A percentile compares a stretch with the other conserved stretches of the same genome.
phyloP scores from a whole-genome alignment of 208 protist species.

The Trypanosomatidae sp. region DNA sequence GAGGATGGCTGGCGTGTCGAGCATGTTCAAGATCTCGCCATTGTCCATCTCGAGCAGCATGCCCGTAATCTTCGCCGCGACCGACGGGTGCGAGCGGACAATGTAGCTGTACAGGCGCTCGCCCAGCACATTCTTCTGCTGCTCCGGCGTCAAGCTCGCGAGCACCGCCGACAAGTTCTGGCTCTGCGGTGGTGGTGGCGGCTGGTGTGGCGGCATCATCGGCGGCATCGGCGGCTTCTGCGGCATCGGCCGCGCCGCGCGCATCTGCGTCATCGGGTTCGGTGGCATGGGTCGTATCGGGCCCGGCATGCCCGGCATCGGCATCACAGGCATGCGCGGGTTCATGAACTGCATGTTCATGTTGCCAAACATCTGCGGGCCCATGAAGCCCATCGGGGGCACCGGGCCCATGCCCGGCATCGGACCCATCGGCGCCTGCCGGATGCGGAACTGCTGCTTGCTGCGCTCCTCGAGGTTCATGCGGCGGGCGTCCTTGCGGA shows the following conservation, averaged over 20 bases:
- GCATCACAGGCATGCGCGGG: conserved; percentile 70
- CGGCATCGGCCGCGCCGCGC: conserved; percentile 23
- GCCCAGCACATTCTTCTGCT: conserved; percentile 94
- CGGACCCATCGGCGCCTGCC: conserved; percentile 46
- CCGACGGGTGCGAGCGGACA: conserved; percentile 60
- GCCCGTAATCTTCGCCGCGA: conserved; percentile 97
- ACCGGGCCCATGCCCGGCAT: conserved; percentile 38
- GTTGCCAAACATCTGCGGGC: conserved; percentile 45
- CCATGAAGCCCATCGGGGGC: conserved; percentile 23
- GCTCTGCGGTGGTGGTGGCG: conserved; percentile 14
- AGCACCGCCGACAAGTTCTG: conserved; percentile 64
- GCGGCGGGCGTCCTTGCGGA: conserved; percentile 94
- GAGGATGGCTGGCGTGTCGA: conserved; percentile 87
- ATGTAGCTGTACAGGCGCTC: conserved; percentile 96
- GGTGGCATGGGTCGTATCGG: conserved; percentile 28
- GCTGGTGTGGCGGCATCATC: conserved; percentile 41
- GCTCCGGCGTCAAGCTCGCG: conserved; percentile 49
- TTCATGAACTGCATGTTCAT: conserved; percentile 67
- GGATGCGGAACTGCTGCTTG: conserved; percentile 72
- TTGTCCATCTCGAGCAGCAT: conserved; percentile 98
- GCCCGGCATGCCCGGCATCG: conserved; percentile 11
- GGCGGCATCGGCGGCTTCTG: conserved; percentile 54
- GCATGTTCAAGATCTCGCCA: conserved; percentile 91
- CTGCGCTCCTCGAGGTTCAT: conserved; percentile 89
- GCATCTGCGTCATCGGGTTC: conserved; percentile 70